Percentiles rank a stretch among this genome's conserved stretches.
Conservation (phyloP, 192 early-diverging fungal species). For the Coemansia sp. region DNA sequence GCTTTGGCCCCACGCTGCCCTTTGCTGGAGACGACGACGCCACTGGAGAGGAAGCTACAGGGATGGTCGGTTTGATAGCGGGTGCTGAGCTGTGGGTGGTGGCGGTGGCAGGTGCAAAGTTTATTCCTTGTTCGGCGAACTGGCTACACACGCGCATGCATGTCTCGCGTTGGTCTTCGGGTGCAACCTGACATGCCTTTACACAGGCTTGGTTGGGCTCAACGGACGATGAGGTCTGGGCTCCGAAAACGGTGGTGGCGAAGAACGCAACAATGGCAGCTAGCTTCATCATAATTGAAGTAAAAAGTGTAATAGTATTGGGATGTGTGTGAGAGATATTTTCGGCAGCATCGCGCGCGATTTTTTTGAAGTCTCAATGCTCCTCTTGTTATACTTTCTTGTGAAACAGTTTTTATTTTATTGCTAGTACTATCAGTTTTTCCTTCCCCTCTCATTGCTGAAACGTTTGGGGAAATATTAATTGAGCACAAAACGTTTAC, state of each 20-base stretch:
- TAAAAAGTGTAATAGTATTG: not conserved
- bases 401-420: too few species aligned
- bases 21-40: too few species aligned
- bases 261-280: not conserved
- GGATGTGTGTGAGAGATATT: not conserved
- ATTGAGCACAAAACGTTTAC: not conserved
- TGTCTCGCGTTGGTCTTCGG: constrained; percentile 31
- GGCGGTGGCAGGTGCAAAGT: constrained; percentile 13
- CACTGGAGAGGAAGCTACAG: not conserved
- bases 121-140: constrained; percentile 36
- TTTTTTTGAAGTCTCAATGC: not conserved
- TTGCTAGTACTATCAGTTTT: not conserved
- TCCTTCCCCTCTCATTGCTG: not conserved
- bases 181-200: constrained; percentile 33
- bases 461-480: not conserved
- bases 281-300: constrained; percentile 23
- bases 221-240: not conserved
- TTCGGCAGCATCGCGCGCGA: not conserved
- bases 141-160: constrained; percentile 39
- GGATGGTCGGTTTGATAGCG: not conserved
- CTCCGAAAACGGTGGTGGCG: not conserved
- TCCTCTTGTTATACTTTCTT: not conserved
- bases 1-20: not conserved
- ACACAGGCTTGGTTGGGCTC: constrained; percentile 20
- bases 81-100: not conserved